Evolutionary conservation across 148 eudicot species (phyloP).

Genomic region (Chenopodium formosanum): DNA sequence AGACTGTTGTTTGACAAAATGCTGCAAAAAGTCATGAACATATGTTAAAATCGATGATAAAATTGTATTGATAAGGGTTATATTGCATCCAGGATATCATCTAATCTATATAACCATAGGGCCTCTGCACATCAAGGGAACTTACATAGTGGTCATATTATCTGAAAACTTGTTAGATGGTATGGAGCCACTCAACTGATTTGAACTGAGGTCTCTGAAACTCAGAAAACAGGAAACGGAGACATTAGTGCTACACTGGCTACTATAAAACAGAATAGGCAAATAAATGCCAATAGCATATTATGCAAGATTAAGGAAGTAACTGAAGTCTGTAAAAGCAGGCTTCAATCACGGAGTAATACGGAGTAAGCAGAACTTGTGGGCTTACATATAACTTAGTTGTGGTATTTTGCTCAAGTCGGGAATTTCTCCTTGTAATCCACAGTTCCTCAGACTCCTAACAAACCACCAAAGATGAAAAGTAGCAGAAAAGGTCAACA

Average conservation of each 20-base stretch:
- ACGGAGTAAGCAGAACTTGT: background rate
- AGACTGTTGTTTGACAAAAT: conserved; percentile 57
- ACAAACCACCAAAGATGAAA: conserved; percentile 8
- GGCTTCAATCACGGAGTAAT: background rate
- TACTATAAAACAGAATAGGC: background rate
- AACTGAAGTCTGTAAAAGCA: background rate
- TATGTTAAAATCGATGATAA: background rate
- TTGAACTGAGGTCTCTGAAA: conserved; percentile 68
- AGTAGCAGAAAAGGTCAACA: background rate
- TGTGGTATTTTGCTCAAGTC: conserved; percentile 55
- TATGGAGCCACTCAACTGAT: conserved; percentile 62
- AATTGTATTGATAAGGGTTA: background rate
- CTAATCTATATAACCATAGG: background rate
- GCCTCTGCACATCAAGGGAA: background rate
- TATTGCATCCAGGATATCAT: background rate
- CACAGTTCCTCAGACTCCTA: conserved; percentile 91
- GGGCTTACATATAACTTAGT: conserved; percentile 65
- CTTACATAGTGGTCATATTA: conserved; percentile 68
- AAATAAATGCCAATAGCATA: too few relatives aligned
- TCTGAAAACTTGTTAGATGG: conserved; percentile 51
- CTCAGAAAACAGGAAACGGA: conserved; percentile 10
- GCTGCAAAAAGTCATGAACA: conserved; percentile 36
- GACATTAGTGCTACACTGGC: background rate
- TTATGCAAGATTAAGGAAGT: background rate
- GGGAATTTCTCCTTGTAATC: conserved; percentile 68